Percentiles rank a stretch among this genome's conserved stretches.
These are phyloP conservation scores for Boehmeria nivea DNA, from an alignment of 306 rosid species.

Conservation along the genomic window DNA sequence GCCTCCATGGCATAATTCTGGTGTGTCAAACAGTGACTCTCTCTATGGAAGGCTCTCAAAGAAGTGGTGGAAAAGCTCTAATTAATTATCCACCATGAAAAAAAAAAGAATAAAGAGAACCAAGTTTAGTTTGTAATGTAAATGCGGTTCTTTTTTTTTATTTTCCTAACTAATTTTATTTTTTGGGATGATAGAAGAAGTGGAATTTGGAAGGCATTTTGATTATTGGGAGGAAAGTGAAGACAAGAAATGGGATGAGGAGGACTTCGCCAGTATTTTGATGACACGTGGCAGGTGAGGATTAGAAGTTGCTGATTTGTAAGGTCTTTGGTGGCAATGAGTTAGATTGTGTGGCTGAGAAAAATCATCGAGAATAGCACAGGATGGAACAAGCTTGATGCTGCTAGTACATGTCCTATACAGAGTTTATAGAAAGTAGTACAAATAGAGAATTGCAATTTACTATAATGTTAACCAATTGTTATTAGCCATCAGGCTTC, in stretches of 20 bases:
- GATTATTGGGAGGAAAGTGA: slow-evolving; percentile 22
- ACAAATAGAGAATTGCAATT: not conserved
- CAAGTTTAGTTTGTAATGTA: not conserved
- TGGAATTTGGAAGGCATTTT: slow-evolving; percentile 7
- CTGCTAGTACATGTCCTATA: not conserved
- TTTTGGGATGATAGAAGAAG: not conserved
- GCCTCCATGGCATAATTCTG: slow-evolving; percentile 88
- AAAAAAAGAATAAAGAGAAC: not conserved
- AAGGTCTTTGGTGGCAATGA: slow-evolving; percentile 11
- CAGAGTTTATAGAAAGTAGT: not conserved
- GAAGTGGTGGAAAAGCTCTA: slow-evolving; percentile 5
- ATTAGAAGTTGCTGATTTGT: slow-evolving; percentile 27
- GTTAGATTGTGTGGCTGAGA: slow-evolving; percentile 42
- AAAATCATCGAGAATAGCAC: not conserved
- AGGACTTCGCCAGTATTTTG: slow-evolving; percentile 2
- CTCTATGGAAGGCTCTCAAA: slow-evolving; percentile 24
- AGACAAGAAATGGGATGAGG: slow-evolving; percentile 32
- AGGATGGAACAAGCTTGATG: not conserved
- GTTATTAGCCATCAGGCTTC: not conserved
- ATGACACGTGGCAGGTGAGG: slow-evolving; percentile 33
- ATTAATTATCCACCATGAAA: slow-evolving; percentile 25
- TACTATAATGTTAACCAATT: not conserved
- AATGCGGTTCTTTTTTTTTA: not conserved
- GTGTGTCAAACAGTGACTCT: not conserved
- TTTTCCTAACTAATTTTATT: no score